Evolutionary conservation across 2,329 filamentous ascomycete species (phyloP).

Genomic region (Ophiostoma quercus): DNA sequence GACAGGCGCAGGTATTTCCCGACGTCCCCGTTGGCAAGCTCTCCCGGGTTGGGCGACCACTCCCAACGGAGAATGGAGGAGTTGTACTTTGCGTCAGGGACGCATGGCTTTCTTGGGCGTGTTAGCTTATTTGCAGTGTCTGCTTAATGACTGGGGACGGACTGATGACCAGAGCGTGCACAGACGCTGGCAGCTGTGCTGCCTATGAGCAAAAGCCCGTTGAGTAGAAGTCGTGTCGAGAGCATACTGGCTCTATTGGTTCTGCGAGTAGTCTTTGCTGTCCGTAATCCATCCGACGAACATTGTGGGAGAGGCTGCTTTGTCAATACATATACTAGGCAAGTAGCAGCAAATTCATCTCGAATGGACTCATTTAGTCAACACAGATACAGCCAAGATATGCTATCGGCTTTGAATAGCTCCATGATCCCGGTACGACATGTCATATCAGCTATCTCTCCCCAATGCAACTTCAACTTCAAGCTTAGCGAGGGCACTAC

Average conservation of each 20-base stretch:
- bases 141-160: not conserved
- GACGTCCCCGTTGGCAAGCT: slow-evolving; percentile 8
- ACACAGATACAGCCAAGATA: not conserved
- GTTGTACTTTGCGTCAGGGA: not conserved
- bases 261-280: not conserved
- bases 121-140: not conserved
- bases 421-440: not conserved
- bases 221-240: not conserved
- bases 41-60: not conserved
- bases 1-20: slow-evolving; percentile 13
- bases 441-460: not conserved
- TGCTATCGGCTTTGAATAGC: not conserved
- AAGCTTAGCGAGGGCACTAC: not conserved
- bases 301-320: no score
- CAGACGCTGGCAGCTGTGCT: not conserved
- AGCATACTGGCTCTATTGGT: not conserved
- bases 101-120: slow-evolving; percentile 2
- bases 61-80: slow-evolving; percentile 15
- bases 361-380: not conserved
- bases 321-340: not conserved
- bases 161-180: not conserved
- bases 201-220: not conserved
- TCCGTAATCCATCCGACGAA: not conserved
- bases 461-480: not conserved
- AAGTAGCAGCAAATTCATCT: not conserved